Evolutionary conservation across 805 yeast species (phyloP), one percentile per base, ranked within the genome.

Genomic region (Saccharomycopsis sp.): DNA sequence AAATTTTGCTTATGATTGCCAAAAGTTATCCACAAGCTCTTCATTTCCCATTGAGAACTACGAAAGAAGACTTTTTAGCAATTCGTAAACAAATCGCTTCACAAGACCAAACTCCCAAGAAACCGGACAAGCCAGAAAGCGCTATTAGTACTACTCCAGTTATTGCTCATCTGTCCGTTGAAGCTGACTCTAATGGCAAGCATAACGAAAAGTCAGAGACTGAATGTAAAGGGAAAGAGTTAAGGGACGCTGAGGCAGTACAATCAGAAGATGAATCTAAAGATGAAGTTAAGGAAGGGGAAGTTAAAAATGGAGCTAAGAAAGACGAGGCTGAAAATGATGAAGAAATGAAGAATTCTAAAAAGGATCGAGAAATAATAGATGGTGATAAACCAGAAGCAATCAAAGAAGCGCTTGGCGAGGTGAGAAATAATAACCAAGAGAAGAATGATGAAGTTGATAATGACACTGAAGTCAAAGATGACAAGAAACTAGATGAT

Each of bases 11-110:
- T 43, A 73, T 93, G 53, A 93, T 93, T 58, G 98, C 98, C 1
- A 93, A 90, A 67, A 81, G 88, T 43, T 93, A 85, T 64, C 99
- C 99, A 1, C 99, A 93, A 65, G 96, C 98, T 0, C 71, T 93
- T 46, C 97, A 93, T 58, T 93, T 89, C 79, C 96, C 88, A 56
- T 70, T 93, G 55, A 72, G 97, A 47, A 93, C 97, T 1, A 85
- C 97, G 0, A 85, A 84, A 59, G 99, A 93, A 58, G 98, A 93
- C 54, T 86, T 81, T 63, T 80, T 88, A 3, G 88, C 85, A 3
- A 74, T 88, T 42, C 95, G 87, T 60, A 72, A 90, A 44, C 95
- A 86, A 60, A 21, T 41, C 17, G 45, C 42, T 17, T 21, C 20
- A 9, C 75, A 72, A 8, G 20, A 40, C 19, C n/a, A n/a, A n/a